Evolutionary conservation across 2,329 filamentous ascomycete species (phyloP), one percentile per base, ranked within the genome.

Genomic region (Colletotrichum aenigma): DNA sequence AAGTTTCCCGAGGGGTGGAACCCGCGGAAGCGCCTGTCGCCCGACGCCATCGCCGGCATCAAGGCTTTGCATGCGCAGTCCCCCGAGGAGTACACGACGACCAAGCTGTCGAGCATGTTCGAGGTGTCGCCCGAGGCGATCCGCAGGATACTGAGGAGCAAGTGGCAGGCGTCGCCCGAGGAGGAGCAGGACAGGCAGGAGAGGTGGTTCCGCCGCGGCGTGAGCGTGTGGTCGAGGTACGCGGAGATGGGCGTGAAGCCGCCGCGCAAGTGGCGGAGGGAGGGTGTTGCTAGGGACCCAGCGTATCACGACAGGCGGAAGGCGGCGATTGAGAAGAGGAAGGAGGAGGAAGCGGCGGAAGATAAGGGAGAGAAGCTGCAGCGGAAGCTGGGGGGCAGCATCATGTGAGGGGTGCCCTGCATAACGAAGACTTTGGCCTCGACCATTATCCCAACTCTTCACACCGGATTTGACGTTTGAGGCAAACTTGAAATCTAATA

Each of bases 41-140:
- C 97, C 0, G 96, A 98, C 84, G 95, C 96, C 1, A 88, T 98
- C 36, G 93, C 94, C n/a, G 96, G 96, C 56, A 98, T 99, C 79
- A 93, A 96, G 56, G 93, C 94, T 24, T 88, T 99, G 38, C 92
- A 98, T 83, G 87, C 90, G 30, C 93, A 95, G 79, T 93, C 95
- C 77, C 95, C 96, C 0, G 89, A 94, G 4, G 89, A 90, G 73
- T 98, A 96, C 86, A 94, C 93, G 6, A 97, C 94, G 1, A 84
- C 89, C 18, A 89, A 92, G 38, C 91, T 98, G 16, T 92, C 96
- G 1, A 82, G 92, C 2, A 92, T 95, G 79, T 99, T 98, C 85
- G 89, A 96, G 83, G 89, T 98, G n/a, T 96, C 95, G 1, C 89
- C 94, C 4, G 97, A 99, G 83, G 95, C 93, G 1, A 94, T 98